A percentile compares a stretch with the other conserved stretches of the same genome.
Evolutionary conservation across 768 basidiomycete species (phyloP).

Genomic region (Hygrophorus pudorinus): DNA sequence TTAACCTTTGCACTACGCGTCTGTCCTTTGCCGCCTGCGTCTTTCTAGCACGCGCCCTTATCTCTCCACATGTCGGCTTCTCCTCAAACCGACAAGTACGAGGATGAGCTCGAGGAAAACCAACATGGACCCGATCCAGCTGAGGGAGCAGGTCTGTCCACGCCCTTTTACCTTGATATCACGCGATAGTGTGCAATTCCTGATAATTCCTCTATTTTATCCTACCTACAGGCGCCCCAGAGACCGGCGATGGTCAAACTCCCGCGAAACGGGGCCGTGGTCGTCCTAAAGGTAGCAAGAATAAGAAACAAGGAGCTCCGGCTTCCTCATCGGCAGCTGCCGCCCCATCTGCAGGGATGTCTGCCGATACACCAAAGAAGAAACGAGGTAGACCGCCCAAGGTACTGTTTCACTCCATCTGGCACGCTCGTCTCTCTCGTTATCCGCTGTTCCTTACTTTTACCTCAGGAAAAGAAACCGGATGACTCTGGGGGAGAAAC

Average conservation of each 20-base stretch:
- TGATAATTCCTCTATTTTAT: conserved; percentile 1
- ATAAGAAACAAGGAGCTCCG: conserved; percentile 34
- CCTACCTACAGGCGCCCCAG: conserved; percentile 13
- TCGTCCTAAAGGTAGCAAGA: conserved; percentile 84
- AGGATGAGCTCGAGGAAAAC: conserved; percentile 38
- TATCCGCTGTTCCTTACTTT: conserved; percentile 11
- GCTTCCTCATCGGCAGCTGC: conserved; percentile 9
- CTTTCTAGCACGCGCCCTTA: conserved; percentile 11
- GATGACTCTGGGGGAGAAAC: conserved; percentile 31
- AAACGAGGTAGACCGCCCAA: conserved; percentile 67
- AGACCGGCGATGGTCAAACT: conserved; percentile 27
- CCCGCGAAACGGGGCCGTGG: conserved; percentile 74
- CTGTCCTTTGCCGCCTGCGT: conserved; percentile 16
- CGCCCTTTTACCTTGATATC: conserved; percentile 1
- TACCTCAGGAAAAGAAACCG: conserved; percentile 28
- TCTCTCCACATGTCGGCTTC: conserved; percentile 27
- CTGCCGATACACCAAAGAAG: conserved; percentile 28
- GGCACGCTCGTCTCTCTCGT: conserved; percentile 12
- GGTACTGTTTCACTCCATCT: conserved; percentile 25
- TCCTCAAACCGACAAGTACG: conserved; percentile 43
- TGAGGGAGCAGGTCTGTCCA: conserved; percentile 1
- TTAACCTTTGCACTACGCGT: conserved; percentile 21
- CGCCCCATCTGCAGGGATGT: conserved; percentile 21
- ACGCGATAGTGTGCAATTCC: conserved; percentile 5
- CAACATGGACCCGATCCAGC: neutral